These are phyloP conservation scores for Geotrichum ghanense DNA, from an alignment of 805 yeast genomes.

Conservation along the genomic window DNA sequence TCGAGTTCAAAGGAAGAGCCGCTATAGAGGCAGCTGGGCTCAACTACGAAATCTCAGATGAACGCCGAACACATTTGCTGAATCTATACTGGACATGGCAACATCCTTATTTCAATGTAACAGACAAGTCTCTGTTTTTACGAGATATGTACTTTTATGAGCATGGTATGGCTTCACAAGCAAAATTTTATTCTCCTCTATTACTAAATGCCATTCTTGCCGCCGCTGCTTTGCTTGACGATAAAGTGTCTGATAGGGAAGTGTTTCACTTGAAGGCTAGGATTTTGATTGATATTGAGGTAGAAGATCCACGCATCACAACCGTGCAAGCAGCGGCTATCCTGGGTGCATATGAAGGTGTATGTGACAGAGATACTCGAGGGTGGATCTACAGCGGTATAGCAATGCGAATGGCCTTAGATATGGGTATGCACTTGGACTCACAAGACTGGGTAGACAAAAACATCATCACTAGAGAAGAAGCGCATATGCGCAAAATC, in stretches of 20 bases:
- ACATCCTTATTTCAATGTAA: conserved; percentile 12
- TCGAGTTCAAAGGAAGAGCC: background rate
- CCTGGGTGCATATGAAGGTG: conserved; percentile 14
- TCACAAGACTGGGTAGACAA: conserved; percentile 9
- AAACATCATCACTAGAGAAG: conserved; percentile 11
- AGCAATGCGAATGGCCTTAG: conserved; percentile 16
- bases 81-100: conserved; percentile 16
- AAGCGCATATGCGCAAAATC: conserved; percentile 10
- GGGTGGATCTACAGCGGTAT: conserved; percentile 17
- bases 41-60: background rate
- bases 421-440: conserved; percentile 14
- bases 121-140: conserved; percentile 11
- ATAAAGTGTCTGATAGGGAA: conserved; percentile 12
- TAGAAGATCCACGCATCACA: conserved; percentile 10
- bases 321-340: conserved; percentile 13
- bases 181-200: conserved; percentile 10
- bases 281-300: conserved; percentile 9
- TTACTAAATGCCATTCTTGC: conserved; percentile 13
- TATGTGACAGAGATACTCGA: conserved; percentile 11
- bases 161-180: conserved; percentile 6
- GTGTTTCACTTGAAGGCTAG: conserved; percentile 14
- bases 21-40: conserved; percentile 1
- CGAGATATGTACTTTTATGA: conserved; percentile 9
- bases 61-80: conserved; percentile 8
- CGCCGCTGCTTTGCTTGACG: conserved; percentile 11